phyloP scores from a whole-genome alignment of 306 rosid genomes.

The Cucurbita ficifolia region DNA sequence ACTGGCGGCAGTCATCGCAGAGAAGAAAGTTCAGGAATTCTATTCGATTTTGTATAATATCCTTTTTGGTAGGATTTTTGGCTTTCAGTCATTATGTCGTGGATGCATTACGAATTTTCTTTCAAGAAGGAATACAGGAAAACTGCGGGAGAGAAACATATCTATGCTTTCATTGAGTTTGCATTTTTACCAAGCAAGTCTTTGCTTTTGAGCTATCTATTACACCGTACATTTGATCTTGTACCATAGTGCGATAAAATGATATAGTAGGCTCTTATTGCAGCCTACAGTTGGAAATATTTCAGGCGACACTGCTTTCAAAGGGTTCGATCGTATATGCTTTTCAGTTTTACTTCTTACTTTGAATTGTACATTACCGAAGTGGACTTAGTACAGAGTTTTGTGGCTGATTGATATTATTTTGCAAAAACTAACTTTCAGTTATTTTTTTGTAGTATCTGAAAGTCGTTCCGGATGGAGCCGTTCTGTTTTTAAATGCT shows the following conservation, averaged over 20 bases:
- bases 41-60: conserved; percentile 46
- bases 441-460: neutral
- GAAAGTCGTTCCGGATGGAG: neutral
- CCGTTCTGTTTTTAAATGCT: neutral
- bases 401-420: neutral
- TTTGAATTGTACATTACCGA: neutral
- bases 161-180: conserved; percentile 7
- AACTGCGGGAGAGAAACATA: conserved; percentile 15
- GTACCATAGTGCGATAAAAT: neutral
- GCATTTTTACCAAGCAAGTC: neutral
- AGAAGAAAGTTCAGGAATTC: conserved; percentile 43
- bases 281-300: neutral
- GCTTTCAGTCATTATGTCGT: conserved; percentile 4
- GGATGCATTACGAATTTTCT: conserved; percentile 32
- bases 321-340: neutral
- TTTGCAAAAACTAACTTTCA: neutral
- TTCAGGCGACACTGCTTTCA: neutral
- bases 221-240: neutral
- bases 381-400: neutral
- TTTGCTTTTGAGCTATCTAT: conserved; percentile 1
- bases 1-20: conserved; percentile 15
- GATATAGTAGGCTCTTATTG: neutral
- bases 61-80: conserved; percentile 11
- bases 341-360: neutral
- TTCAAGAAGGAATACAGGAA: conserved; percentile 12